Conservation (phyloP, 2,329 filamentous ascomycete species). For the Clonostachys sp. region DNA sequence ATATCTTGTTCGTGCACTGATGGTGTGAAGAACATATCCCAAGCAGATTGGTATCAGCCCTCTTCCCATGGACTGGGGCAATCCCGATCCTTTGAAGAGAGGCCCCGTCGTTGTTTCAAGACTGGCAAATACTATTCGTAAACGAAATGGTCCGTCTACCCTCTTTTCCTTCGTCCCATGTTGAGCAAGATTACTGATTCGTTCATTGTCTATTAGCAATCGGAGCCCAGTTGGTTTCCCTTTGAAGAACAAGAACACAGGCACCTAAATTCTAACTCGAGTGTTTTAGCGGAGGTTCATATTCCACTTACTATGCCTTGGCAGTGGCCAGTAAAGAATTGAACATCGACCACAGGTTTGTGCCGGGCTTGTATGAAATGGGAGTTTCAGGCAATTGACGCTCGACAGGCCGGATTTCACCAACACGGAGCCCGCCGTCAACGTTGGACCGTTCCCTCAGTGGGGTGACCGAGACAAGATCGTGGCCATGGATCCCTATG, state of each 20-base stretch:
- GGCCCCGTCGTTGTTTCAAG: constrained; percentile 88
- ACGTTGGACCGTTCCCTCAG: constrained; percentile 82
- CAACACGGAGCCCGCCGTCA: constrained; percentile 85
- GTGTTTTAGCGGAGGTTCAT: constrained; percentile 67
- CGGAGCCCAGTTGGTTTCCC: constrained; percentile 35
- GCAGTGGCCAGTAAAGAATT: constrained; percentile 90
- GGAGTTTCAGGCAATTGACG: too few relatives aligned
- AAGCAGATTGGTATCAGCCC: constrained; percentile 92
- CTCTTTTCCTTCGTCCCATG: constrained; percentile 2
- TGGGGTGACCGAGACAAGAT: constrained; percentile 93
- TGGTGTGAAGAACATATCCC: constrained; percentile 66
- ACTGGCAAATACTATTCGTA: constrained; percentile 68
- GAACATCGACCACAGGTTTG: constrained; percentile 68
- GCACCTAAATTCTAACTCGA: too few relatives aligned
- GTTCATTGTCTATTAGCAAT: constrained; percentile 34
- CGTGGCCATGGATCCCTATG: constrained; percentile 93
- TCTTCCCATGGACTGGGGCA: constrained; percentile 84
- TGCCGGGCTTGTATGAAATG: neutral
- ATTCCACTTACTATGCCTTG: constrained; percentile 92
- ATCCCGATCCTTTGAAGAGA: constrained; percentile 66
- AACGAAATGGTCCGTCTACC: constrained; percentile 65
- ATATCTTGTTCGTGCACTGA: neutral
- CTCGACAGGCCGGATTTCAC: constrained; percentile 50
- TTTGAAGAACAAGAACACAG: neutral
- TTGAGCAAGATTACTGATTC: constrained; percentile 8